Evolutionary conservation across 306 rosid species (phyloP), one percentile per base, ranked within the genome.

Genomic region (Glycine tomentella): DNA sequence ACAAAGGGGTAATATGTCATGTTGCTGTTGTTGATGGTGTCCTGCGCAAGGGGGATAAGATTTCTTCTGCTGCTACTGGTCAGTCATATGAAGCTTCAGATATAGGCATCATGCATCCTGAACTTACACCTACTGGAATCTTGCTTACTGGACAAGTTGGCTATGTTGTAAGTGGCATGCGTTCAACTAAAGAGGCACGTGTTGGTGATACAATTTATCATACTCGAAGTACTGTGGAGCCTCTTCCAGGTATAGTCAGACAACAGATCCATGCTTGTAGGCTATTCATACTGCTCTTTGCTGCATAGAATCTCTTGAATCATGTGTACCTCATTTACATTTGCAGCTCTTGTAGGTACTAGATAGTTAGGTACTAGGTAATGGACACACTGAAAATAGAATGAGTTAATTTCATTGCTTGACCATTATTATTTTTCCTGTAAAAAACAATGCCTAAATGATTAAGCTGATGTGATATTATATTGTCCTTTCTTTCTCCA

Each of bases 71-170:
- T 13, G 70, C 12, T 64, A 64, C 70, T 64, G 70, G 70, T 64
- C 70, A 36, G 49, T 36, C 70, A 14, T 64, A 64, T 64, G 70
- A 64, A 64, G 70, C 70, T 64, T 64, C 38, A 73, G 98, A 95
- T 84, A 91, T 91, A 5, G 99, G 99, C 63, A 90, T 95, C 88
- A 86, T 95, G 99, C 95, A 95, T 86, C 99, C 99, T 44, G 99
- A 95, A 84, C 95, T 93, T 65, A 91, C 89, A 34, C 81, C 97
- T 72, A 95, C 99, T 4, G 98, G 97, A 66, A 85, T 87, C 76
- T 90, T 95, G 82, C 95, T 88, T 64, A 86, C 97, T 62, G 98
- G 99, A 66, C 98, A 93, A 85, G 99, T 95, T 53, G 99, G 99
- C 34, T 95, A 95, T 70, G 89, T 95, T 84, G 95, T 95, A 84